Base-by-base conservation (phyloP, 2,329 filamentous ascomycete species). In the Trichoderma harzianum region DNA sequence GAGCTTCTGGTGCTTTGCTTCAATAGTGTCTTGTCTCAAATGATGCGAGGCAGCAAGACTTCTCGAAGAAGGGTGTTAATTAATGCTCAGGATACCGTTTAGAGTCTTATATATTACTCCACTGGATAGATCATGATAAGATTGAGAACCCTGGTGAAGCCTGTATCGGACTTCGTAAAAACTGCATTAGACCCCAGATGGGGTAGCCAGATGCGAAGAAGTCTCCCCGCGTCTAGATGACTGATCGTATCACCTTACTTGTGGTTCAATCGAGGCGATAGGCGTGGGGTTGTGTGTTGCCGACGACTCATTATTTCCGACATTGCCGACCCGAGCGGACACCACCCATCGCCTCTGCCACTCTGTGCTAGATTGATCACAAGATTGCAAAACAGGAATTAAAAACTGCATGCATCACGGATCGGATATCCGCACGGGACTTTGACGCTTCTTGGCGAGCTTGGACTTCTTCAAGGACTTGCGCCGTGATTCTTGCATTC, bases 381-480 rank as follows among this genome's bases (percentile, higher is more conserved):
- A 88, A 83, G 72, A 88, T 87, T 1, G 86, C 86, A 80, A 88
- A 88, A 74, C 83, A 83, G 43, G 82, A 83, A 74, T 86, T 83
- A 75, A 87, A 88, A 55, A 86, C 82, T 30, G 80, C 80, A 64
- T 84, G 83, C 83, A 85, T 85, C 21, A 85, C 82, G 1, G 82
- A 80, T 26, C 83, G 80, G 61, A 85, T 84, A 72, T 86, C 83
- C 32, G 84, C 81, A 21, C 84, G 77, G 32, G 78, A 74, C 47
- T 71, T 71, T 7, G 69, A 30, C 18, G 69, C 60, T 30, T 84
- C 83, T 73, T 86, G 84, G 32, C 83, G 78, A 7, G 79, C 79
- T 75, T 85, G 83, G 4, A 85, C 82, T 76, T 86, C 84, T 58
- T 82, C 80, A 8, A 86, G 77, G 16, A 86, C 83, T 73, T 84